These are phyloP conservation scores for Phylloporus rhodoxanthus DNA, from an alignment of 768 basidiomycete genomes.

Conservation along the genomic window DNA sequence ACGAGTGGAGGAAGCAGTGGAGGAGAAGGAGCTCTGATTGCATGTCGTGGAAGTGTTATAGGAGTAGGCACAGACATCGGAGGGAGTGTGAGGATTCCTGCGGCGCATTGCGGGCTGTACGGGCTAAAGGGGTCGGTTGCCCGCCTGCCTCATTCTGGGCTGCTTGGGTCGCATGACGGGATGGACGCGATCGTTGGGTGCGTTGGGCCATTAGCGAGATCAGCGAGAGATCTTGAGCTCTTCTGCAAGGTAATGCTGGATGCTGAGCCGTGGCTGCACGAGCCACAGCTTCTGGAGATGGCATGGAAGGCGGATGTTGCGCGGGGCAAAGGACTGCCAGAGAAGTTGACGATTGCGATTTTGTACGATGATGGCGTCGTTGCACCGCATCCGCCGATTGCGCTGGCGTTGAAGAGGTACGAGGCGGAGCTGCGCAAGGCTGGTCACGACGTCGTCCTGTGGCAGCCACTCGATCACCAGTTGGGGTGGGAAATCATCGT, in stretches of 20 bases:
- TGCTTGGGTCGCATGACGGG: slow-evolving; percentile 45
- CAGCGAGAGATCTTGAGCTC: slow-evolving; percentile 43
- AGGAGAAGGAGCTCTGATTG: slow-evolving; percentile 43
- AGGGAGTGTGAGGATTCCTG: slow-evolving; percentile 41
- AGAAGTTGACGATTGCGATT: slow-evolving; percentile 40
- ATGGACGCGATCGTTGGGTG: slow-evolving; percentile 50
- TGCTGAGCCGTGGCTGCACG: slow-evolving; percentile 42
- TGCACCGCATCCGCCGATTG: slow-evolving; percentile 44
- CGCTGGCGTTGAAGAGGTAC: slow-evolving; percentile 35
- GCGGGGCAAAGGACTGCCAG: slow-evolving; percentile 34
- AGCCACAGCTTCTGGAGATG: slow-evolving; percentile 43
- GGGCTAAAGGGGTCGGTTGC: slow-evolving; percentile 44
- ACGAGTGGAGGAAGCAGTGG: slow-evolving; percentile 45
- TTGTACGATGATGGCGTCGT: slow-evolving; percentile 50
- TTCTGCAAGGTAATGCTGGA: slow-evolving; percentile 45
- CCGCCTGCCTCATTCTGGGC: slow-evolving; percentile 47
- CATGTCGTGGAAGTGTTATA: slow-evolving; percentile 37
- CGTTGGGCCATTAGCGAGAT: slow-evolving; percentile 44
- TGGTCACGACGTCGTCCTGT: slow-evolving; percentile 49
- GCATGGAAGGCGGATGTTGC: slow-evolving; percentile 42
- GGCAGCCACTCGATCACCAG: slow-evolving; percentile 41
- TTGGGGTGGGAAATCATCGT: slow-evolving; percentile 45
- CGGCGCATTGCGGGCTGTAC: slow-evolving; percentile 38
- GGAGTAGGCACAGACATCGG: slow-evolving; percentile 47
- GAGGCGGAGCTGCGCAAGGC: slow-evolving; percentile 37